Evolutionary conservation across 129 eudicot species (phyloP), one percentile per base, ranked within the genome.

Genomic region (Flaveria brownii): DNA sequence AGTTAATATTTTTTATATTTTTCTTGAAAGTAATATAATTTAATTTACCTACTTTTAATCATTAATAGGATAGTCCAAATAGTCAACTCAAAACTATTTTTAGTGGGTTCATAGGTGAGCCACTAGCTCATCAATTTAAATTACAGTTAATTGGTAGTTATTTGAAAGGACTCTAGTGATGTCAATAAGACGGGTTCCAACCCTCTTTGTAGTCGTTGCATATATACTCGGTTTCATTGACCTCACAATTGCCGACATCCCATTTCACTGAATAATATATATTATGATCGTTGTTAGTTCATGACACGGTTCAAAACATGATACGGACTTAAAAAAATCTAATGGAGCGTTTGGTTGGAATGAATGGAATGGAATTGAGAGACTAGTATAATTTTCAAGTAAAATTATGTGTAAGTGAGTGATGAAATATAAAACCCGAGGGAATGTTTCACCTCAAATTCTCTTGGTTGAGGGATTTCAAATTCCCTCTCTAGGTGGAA

Each of bases 171-270:
- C 42, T 23, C 68, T 18, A 41, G 5, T 6, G 60, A 20, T 22
- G 18, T 16, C 42, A 55, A 55, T 56, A 39, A 39, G 62, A 72
- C 25, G 55, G 16, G n/a, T 52, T 16, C 65, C 76, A 0, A 1
- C 13, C 76, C 39, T 20, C 68, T 36, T n/a, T 1, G 17, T 22
- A 17, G 39, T 43, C 10, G 13, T 25, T 57, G 56, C 56, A 73
- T 56, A 73, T 56, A 41, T 42, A 73, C 16, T 43, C 15, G 20
- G 15, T 22, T 26, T 42, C 28, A 30, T 71, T 52, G 76, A 71
- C 49, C 26, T 39, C 28, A 10, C 41, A 71, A 22, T 13, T 8
- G 64, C 51, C 36, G 20, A 49, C 75, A n/a, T 16, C 64, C 20
- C 30, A 72, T 54, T 61, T 60, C 0, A 16, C 12, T 25, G 64